Conservation (phyloP, 2,329 filamentous ascomycete species). For the Sarocladiaceae sp. region DNA sequence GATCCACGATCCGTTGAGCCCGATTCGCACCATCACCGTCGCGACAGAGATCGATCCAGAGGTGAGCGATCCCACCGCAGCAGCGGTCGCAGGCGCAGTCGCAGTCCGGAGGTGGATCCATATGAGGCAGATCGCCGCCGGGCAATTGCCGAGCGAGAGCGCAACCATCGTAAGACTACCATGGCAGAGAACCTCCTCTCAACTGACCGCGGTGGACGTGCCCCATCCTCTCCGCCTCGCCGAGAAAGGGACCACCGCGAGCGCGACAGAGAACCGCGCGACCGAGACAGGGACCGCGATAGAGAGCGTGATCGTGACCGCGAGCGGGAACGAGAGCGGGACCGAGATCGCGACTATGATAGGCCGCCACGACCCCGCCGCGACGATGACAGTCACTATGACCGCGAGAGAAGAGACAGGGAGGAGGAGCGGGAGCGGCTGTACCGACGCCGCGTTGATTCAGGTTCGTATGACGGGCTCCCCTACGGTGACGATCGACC, state of each 20-base stretch:
- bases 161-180: slow-evolving; percentile 78
- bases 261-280: slow-evolving; percentile 33
- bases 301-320: slow-evolving; percentile 28
- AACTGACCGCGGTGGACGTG: slow-evolving; percentile 40
- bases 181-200: slow-evolving; percentile 59
- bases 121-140: slow-evolving; percentile 95
- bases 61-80: slow-evolving; percentile 59
- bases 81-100: slow-evolving; percentile 60
- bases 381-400: slow-evolving; percentile 65
- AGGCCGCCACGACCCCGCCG: slow-evolving; percentile 46
- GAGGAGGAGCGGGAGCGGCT: slow-evolving; percentile 86
- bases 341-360: slow-evolving; percentile 40
- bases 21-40: slow-evolving; percentile 53
- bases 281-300: slow-evolving; percentile 24
- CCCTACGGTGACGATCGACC: slow-evolving; percentile 78
- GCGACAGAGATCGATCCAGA: slow-evolving; percentile 52
- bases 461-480: slow-evolving; percentile 76
- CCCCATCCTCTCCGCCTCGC: slow-evolving; percentile 28
- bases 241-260: slow-evolving; percentile 35
- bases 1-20: slow-evolving; percentile 49
- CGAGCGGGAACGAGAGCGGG: slow-evolving; percentile 30
- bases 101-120: slow-evolving; percentile 84
- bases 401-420: slow-evolving; percentile 78
- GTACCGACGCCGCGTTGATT: slow-evolving; percentile 73
- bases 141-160: slow-evolving; percentile 88